phyloP scores from a whole-genome alignment of 352 stramenopile species.

The Phytopythium ostracodes region DNA sequence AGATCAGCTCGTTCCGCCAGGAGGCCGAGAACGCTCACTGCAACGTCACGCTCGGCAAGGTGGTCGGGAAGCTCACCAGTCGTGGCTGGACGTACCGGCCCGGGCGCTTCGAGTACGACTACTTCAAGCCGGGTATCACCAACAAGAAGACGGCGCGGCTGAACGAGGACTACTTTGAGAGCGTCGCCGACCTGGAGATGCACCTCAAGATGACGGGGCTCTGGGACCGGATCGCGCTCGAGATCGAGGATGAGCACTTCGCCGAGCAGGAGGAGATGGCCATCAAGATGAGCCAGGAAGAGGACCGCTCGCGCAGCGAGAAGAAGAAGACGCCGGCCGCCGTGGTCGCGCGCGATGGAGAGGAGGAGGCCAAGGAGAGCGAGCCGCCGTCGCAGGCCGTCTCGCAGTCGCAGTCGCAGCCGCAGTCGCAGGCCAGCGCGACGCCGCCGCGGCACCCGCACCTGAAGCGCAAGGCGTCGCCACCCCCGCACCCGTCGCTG shows the following conservation, averaged over 20 bases:
- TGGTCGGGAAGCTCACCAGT: slow-evolving; percentile 43
- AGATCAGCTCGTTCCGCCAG: slow-evolving; percentile 4
- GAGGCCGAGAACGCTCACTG: slow-evolving; percentile 12
- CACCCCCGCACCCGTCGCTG: slow-evolving; percentile 10
- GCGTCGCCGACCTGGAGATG: slow-evolving; percentile 50
- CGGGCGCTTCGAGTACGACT: slow-evolving; percentile 79
- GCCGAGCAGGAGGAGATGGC: slow-evolving; percentile 17
- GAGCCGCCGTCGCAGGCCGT: slow-evolving; percentile 13
- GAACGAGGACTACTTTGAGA: slow-evolving; percentile 80
- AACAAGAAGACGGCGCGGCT: slow-evolving; percentile 43
- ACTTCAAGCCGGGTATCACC: slow-evolving; percentile 63
- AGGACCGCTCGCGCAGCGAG: neutral
- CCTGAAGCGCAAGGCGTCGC: slow-evolving; percentile 27
- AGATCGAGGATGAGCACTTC: slow-evolving; percentile 30
- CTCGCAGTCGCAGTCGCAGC: slow-evolving; percentile 3
- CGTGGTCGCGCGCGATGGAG: neutral
- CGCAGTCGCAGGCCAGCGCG: neutral
- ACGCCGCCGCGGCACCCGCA: slow-evolving; percentile 7
- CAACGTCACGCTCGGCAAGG: slow-evolving; percentile 47
- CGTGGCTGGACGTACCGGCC: slow-evolving; percentile 70
- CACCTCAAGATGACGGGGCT: slow-evolving; percentile 62
- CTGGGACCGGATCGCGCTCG: slow-evolving; percentile 52
- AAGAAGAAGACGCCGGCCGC: neutral
- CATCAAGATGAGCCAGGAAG: slow-evolving; percentile 22
- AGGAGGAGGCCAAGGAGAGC: slow-evolving; percentile 10